Base-by-base conservation (phyloP, 805 yeast genomes). In the Candida railenensis region DNA sequence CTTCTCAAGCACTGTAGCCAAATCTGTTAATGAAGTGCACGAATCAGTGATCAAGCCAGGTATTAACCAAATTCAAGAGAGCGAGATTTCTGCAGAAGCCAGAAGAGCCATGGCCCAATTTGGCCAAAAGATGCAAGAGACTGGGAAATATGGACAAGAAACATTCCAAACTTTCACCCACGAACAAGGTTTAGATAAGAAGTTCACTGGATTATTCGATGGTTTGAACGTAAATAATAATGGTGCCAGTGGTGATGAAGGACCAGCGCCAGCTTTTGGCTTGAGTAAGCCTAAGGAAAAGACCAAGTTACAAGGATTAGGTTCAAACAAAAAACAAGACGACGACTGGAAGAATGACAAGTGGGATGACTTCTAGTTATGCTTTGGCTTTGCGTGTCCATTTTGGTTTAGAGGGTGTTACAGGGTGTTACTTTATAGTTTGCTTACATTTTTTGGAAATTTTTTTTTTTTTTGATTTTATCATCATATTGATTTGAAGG, bases 91-190 rank as follows among this genome's bases (percentile, higher is more conserved):
- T 20, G 73, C 68, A 46, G 96, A 89, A 59, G 94, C 98, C 3
- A 82, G 79, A 52, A 81, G 89, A 55, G 98, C 98, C n/a, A 88
- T 96, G 79, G 85, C 89, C 48, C 97, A 94, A 72, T 94, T 92
- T 70, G 97, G 97, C 41, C 96, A 88, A 62, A 89, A 83, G 60
- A 87, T 92, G 71, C 96, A 87, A 63, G 95, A 90, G 54, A 89
- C 97, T 0, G 87, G 95, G 30, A 78, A 74, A 49, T 82, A 81
- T 53, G 88, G 96, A 22, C 82, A 81, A 45, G 85, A 83, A 52
- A 82, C 85, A n/a, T 76, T 80, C 57, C 76, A 74, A 50, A 71
- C 73, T 15, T 81, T 83, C 59, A 83, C 89, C 36, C 69, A 66
- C 62, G 66, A 54, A 51, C 73, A 59, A 46, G 73, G 76, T 4